phyloP scores from a whole-genome alignment of 2,329 filamentous ascomycete genomes.

The Epichloe uncinata region DNA sequence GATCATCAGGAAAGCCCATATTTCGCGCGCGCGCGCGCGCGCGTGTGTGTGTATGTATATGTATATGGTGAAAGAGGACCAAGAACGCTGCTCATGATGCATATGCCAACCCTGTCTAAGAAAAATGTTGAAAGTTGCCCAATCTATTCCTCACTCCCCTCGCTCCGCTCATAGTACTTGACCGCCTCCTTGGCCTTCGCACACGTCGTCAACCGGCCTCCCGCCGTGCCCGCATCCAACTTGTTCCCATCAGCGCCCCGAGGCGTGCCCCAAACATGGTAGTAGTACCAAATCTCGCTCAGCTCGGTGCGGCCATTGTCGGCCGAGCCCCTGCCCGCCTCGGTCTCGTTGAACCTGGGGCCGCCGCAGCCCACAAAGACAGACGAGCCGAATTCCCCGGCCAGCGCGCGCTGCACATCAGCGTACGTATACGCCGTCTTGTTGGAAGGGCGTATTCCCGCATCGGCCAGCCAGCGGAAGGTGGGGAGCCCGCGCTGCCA shows the following conservation, averaged over 20 bases:
- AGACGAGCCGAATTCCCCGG: conserved; percentile 34
- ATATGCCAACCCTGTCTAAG: no score
- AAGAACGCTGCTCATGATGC: background rate
- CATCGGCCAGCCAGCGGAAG: conserved; percentile 42
- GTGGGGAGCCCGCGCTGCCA: conserved; percentile 48
- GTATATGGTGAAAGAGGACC: no score
- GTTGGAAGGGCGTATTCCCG: conserved; percentile 45
- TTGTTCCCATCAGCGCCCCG: conserved; percentile 36
- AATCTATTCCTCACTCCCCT: conserved; percentile 13
- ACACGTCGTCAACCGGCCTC: conserved; percentile 38
- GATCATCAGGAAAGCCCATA: background rate
- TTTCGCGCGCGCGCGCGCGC: background rate
- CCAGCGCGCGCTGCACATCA: conserved; percentile 37
- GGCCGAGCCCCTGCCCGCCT: conserved; percentile 35
- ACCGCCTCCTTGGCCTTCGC: conserved; percentile 39
- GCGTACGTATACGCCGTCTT: conserved; percentile 39
- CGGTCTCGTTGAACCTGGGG: conserved; percentile 46
- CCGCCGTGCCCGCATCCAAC: conserved; percentile 30
- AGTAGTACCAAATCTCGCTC: conserved; percentile 54
- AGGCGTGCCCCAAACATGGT: conserved; percentile 43
- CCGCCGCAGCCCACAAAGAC: conserved; percentile 51
- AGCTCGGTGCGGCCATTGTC: conserved; percentile 46
- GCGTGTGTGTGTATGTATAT: background rate
- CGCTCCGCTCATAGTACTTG: conserved; percentile 38
- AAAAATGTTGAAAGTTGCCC: no score